A percentile compares a stretch with the other conserved stretches of the same genome.
These are phyloP conservation scores for Salix caprea DNA, from an alignment of 345 rosid genomes.

Conservation along the genomic window DNA sequence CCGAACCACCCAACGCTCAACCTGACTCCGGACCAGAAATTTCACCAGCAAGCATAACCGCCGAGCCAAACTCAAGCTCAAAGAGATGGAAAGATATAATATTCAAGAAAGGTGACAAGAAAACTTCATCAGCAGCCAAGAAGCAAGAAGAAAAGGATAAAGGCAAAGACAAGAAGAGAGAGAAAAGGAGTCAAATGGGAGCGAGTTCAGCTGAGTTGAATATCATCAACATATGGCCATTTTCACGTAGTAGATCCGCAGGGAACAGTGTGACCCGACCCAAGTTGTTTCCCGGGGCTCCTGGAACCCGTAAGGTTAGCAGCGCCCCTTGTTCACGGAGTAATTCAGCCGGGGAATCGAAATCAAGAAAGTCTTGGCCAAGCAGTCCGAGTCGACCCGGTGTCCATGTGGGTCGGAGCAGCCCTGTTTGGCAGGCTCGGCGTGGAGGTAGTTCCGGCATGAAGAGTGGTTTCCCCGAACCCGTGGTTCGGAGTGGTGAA, in stretches of 20 bases:
- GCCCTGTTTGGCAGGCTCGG: conserved; percentile 74
- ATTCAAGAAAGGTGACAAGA: conserved; percentile 41
- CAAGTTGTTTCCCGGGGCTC: conserved; percentile 36
- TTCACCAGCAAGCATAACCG: background rate
- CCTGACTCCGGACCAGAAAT: conserved; percentile 11
- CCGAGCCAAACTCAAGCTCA: conserved; percentile 23
- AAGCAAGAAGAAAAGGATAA: background rate
- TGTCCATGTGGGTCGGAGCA: conserved; percentile 62
- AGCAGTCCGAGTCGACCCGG: conserved; percentile 62
- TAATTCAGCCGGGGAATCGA: conserved; percentile 62
- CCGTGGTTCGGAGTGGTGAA: conserved; percentile 18
- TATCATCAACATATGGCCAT: conserved; percentile 80
- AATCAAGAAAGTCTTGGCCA: conserved; percentile 58
- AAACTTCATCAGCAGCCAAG: conserved; percentile 5
- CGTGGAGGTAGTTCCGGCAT: conserved; percentile 23
- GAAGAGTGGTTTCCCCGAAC: conserved; percentile 13
- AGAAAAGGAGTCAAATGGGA: conserved; percentile 26
- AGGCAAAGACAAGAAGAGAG: conserved; percentile 28
- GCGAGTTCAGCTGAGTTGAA: conserved; percentile 52
- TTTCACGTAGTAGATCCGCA: conserved; percentile 79
- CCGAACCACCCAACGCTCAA: conserved; percentile 14
- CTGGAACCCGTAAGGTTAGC: conserved; percentile 55
- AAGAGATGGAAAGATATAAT: conserved; percentile 72
- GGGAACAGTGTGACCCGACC: conserved; percentile 57
- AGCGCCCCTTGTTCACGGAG: conserved; percentile 85